These are phyloP conservation scores for Pichia sp. DNA, from an alignment of 1,139 yeast species.

Conservation along the genomic window DNA sequence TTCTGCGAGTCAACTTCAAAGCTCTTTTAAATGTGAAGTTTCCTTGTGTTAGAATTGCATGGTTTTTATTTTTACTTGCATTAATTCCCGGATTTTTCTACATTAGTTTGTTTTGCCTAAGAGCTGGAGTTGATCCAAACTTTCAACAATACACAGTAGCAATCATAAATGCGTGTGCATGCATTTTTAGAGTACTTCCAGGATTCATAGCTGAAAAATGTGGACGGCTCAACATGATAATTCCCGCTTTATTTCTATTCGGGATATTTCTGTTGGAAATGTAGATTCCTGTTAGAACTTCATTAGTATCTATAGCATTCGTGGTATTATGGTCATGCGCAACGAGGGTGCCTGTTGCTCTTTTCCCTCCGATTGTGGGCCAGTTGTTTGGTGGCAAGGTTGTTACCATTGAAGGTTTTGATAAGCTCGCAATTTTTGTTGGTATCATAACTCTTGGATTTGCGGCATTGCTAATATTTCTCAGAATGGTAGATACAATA, in stretches of 20 bases:
- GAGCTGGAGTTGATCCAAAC: constrained; percentile 29
- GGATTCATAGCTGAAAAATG: constrained; percentile 43
- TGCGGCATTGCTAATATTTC: neutral
- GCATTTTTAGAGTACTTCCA: constrained; percentile 47
- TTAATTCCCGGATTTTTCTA: constrained; percentile 21
- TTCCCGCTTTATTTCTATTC: constrained; percentile 35
- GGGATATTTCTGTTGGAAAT: constrained; percentile 40
- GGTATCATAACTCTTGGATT: constrained; percentile 28
- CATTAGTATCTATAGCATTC: constrained; percentile 34
- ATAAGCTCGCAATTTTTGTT: constrained; percentile 27
- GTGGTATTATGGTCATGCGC: constrained; percentile 35
- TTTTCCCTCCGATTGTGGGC: constrained; percentile 31
- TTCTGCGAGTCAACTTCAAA: constrained; percentile 26
- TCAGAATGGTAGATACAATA: neutral
- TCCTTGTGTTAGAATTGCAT: constrained; percentile 31
- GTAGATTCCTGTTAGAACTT: constrained; percentile 42
- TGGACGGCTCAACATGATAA: constrained; percentile 45
- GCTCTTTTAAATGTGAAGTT: constrained; percentile 35
- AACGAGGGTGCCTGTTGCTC: constrained; percentile 32
- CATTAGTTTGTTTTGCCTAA: constrained; percentile 21
- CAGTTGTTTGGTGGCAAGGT: constrained; percentile 29
- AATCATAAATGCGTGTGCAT: constrained; percentile 40
- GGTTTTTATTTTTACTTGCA: constrained; percentile 18
- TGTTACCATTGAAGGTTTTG: constrained; percentile 25
- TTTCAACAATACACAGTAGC: constrained; percentile 41